Conservation (phyloP, 148 eudicot species). For the Linanthus parryae region DNA sequence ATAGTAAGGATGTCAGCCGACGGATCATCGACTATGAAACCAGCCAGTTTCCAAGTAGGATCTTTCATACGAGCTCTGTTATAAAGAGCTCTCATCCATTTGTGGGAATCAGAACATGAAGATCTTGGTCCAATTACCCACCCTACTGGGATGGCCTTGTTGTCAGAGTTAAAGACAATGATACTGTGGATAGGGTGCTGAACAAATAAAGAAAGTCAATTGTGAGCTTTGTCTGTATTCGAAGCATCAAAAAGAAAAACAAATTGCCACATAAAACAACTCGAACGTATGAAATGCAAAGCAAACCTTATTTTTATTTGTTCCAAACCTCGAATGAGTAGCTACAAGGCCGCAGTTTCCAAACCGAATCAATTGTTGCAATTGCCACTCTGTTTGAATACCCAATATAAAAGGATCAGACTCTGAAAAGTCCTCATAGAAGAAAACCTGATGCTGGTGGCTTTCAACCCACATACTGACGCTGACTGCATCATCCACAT, state of each 20-base stretch:
- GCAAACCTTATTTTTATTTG: conserved; percentile 76
- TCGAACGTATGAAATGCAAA: conserved; percentile 4
- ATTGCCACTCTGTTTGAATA: conserved; percentile 94
- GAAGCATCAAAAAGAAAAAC: not conserved
- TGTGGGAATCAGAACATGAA: conserved; percentile 46
- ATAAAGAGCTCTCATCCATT: conserved; percentile 95
- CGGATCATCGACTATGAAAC: conserved; percentile 89
- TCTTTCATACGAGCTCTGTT: conserved; percentile 73
- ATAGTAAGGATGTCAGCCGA: conserved; percentile 52
- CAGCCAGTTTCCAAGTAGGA: conserved; percentile 87
- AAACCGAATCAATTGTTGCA: conserved; percentile 93
- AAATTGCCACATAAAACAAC: not conserved
- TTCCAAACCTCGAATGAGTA: conserved; percentile 77
- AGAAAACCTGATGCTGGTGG: conserved; percentile 66
- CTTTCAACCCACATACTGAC: conserved; percentile 76
- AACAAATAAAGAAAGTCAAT: conserved; percentile 20
- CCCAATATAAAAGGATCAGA: conserved; percentile 68
- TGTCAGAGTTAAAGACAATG: conserved; percentile 87
- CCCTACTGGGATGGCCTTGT: conserved; percentile 95
- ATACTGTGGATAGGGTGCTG: conserved; percentile 91
- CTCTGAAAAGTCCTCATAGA: conserved; percentile 75
- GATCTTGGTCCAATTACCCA: conserved; percentile 85
- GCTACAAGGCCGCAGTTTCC: conserved; percentile 75
- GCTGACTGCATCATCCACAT: conserved; percentile 83
- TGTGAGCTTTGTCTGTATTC: not conserved